Evolutionary conservation across 805 yeast genomes (phyloP), one percentile per base, ranked within the genome.

Genomic region (Vanderwaltozyma tropicalis): DNA sequence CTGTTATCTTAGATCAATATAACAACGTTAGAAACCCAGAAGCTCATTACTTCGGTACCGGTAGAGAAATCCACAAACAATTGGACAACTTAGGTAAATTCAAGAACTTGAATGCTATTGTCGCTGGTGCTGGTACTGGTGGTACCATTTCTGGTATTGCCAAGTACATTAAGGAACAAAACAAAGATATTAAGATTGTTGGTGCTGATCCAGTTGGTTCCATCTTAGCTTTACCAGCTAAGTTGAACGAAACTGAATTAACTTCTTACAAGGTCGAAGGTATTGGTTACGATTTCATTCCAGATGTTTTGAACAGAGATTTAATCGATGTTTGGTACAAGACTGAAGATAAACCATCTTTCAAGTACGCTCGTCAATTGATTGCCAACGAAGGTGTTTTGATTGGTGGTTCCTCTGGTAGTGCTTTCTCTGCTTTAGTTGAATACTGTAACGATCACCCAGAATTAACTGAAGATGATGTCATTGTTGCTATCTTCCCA

Each of bases 101-200:
- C 34, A 84, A 88, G 26, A 72, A 77, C 42, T 67, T 85, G 38
- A 76, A 75, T 38, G 85, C 79, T 43, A 67, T 85, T 32, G 81
- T 85, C 38, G 94, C 94, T 28, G 95, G 95, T 59, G 94, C 95
- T 7, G 95, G 95, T 64, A 84, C 95, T 41, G 95, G 95, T 63
- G 95, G 95, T 64, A 84, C 95, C 38, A 79, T 84, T 55, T 67
- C 83, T 37, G 95, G 95, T 65, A 81, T 82, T 48, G 75, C 92
- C 40, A 70, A 68, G 48, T 85, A 78, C 50, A 68, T 84, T 58
- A 83, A 83, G 65, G 83, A 76, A 57, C 71, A 79, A 59, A 71
- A 81, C 60, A 63, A 76, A 19, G 63, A 74, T 13, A 66, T 84
- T 44, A 59, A 67, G 41, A 72, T 84, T 31, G 70, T 79, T 35